phyloP scores from a whole-genome alignment of 2,329 filamentous ascomycete genomes.

The Colletotrichum phormii region DNA sequence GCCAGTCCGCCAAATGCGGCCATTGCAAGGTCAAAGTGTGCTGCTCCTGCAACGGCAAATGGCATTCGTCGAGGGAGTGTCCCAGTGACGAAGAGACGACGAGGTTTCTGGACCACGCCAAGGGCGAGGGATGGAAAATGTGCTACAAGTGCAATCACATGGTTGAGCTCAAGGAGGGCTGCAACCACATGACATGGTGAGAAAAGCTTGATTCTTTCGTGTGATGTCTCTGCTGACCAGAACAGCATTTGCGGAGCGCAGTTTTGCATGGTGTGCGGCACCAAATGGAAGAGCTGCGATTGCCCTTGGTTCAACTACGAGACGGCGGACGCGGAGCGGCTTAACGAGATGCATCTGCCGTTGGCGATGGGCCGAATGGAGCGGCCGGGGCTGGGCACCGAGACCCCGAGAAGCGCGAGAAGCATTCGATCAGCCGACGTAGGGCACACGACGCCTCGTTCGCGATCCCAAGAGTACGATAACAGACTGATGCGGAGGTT shows the following conservation, averaged over 20 bases:
- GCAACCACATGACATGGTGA: slow-evolving; percentile 90
- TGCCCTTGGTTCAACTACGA: slow-evolving; percentile 84
- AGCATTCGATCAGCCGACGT: slow-evolving; percentile 34
- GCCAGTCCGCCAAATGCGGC: slow-evolving; percentile 76
- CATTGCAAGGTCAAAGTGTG: slow-evolving; percentile 82
- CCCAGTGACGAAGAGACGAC: slow-evolving; percentile 77
- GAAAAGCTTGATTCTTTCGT: slow-evolving; percentile 40
- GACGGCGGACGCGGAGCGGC: slow-evolving; percentile 62
- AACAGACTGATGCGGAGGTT: slow-evolving; percentile 57
- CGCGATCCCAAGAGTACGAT: slow-evolving; percentile 52
- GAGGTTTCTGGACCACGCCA: slow-evolving; percentile 72
- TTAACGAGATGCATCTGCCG: slow-evolving; percentile 64
- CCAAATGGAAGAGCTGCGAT: slow-evolving; percentile 85
- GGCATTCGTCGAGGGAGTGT: slow-evolving; percentile 78
- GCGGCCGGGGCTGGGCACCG: slow-evolving; percentile 8
- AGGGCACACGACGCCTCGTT: slow-evolving; percentile 20
- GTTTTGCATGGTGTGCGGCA: slow-evolving; percentile 88
- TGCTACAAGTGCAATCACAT: slow-evolving; percentile 80
- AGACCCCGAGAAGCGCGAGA: slow-evolving; percentile 34
- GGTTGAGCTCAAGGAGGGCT: slow-evolving; percentile 85
- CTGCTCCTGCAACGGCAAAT: slow-evolving; percentile 77
- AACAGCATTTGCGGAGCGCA: slow-evolving; percentile 81
- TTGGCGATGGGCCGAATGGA: slow-evolving; percentile 44
- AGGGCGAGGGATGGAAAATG: slow-evolving; percentile 77
- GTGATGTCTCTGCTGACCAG: slow-evolving; percentile 30